Evolutionary conservation across 2,329 filamentous ascomycete genomes (phyloP).

Genomic region (Kalaharituber pfeilii): DNA sequence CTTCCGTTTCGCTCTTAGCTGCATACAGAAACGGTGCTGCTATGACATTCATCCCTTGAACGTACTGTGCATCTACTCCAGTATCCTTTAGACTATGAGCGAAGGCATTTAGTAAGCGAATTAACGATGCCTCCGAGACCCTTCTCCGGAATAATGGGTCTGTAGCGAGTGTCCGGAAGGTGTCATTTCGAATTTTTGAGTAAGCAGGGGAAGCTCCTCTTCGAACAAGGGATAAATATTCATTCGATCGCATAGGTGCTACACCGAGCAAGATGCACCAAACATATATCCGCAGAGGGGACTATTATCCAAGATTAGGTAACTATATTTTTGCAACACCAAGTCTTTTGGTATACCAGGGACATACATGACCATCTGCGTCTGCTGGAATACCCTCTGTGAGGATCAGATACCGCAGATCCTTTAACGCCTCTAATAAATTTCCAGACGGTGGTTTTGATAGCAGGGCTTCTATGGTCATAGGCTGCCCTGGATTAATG

Average conservation of each 20-base stretch:
- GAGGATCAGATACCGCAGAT: slow-evolving; percentile 34
- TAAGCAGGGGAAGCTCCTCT: slow-evolving; percentile 88
- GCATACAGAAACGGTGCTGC: slow-evolving; percentile 92
- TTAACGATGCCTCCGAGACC: slow-evolving; percentile 87
- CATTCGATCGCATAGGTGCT: slow-evolving; percentile 65
- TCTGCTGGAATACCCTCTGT: slow-evolving; percentile 35
- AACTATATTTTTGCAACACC: slow-evolving; percentile 6
- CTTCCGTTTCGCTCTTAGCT: slow-evolving; percentile 83
- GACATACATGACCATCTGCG: slow-evolving; percentile 35
- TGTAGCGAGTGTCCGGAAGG: slow-evolving; percentile 87
- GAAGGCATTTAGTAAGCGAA: slow-evolving; percentile 71
- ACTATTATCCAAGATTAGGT: slow-evolving; percentile 37
- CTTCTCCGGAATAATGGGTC: slow-evolving; percentile 92
- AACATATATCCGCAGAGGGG: slow-evolving; percentile 78
- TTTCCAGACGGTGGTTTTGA: slow-evolving; percentile 18
- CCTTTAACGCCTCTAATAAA: slow-evolving; percentile 29
- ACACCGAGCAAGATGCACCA: slow-evolving; percentile 90
- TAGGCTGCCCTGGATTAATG: slow-evolving; percentile 8
- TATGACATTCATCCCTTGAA: slow-evolving; percentile 97
- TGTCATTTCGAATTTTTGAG: slow-evolving; percentile 95
- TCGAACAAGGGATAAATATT: slow-evolving; percentile 78
- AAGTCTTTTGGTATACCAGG: not conserved
- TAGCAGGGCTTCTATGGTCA: slow-evolving; percentile 20
- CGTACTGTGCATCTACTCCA: slow-evolving; percentile 47
- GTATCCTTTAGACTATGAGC: slow-evolving; percentile 86